Evolutionary conservation across 208 protist species (phyloP).

Genomic region (Leishmania tropica): DNA sequence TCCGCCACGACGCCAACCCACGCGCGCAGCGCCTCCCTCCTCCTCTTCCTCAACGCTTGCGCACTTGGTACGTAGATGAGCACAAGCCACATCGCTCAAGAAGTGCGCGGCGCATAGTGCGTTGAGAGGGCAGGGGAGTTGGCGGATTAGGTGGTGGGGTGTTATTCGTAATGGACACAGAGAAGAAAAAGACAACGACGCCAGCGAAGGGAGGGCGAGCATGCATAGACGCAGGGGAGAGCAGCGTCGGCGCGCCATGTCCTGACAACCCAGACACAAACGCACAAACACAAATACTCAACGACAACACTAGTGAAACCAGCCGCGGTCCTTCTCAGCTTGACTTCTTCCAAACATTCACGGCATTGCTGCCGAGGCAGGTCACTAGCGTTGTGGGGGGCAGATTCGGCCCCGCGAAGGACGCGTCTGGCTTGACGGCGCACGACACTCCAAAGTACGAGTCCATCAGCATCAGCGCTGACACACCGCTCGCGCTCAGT

Average conservation of each 20-base stretch:
- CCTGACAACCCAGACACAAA: not conserved
- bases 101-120: not conserved
- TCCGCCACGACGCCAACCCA: constrained; percentile 7
- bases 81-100: not conserved
- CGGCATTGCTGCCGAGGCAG: constrained; percentile 83
- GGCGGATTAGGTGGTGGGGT: not conserved
- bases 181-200: constrained; percentile 29
- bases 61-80: not conserved
- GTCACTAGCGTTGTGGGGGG: constrained; percentile 81
- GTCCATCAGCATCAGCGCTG: constrained; percentile 86
- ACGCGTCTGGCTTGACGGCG: constrained; percentile 78
- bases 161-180: constrained; percentile 2
- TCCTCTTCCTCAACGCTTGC: not conserved
- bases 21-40: not conserved
- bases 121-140: not conserved
- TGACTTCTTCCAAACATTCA: constrained; percentile 90
- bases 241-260: not conserved
- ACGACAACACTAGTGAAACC: not conserved
- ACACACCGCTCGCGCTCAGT: constrained; percentile 66
- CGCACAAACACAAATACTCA: not conserved
- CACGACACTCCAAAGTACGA: constrained; percentile 86
- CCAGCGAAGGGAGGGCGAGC: not conserved
- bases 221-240: not conserved
- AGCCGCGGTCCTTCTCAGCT: constrained; percentile 28
- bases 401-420: constrained; percentile 46